phyloP scores from a whole-genome alignment of 2,329 filamentous ascomycete genomes.

The Calcarisporium arbuscula region DNA sequence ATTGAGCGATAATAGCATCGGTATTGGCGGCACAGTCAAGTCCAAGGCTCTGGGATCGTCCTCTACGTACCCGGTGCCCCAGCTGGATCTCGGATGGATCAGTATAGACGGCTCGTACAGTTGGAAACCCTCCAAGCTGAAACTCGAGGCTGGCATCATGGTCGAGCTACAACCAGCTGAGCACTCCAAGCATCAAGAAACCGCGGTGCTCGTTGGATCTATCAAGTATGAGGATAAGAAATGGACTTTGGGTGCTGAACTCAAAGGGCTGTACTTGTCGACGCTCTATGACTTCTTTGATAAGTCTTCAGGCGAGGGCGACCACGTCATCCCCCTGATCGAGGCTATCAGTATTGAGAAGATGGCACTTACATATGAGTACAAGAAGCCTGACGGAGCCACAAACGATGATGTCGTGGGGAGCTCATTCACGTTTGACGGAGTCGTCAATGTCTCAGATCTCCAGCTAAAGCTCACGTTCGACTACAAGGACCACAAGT shows the following conservation, averaged over 20 bases:
- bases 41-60: slow-evolving; percentile 1
- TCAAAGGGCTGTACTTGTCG: slow-evolving; percentile 7
- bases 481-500: slow-evolving; percentile 3
- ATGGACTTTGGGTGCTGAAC: slow-evolving; percentile 6
- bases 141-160: too few species aligned
- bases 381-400: neutral
- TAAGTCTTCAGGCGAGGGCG: neutral
- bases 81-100: slow-evolving; percentile 5
- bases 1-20: slow-evolving; percentile 2
- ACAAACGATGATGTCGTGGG: neutral
- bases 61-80: too few species aligned
- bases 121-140: too few species aligned
- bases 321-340: slow-evolving; percentile 8
- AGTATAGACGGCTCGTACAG: slow-evolving; percentile 4
- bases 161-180: too few species aligned
- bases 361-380: slow-evolving; percentile 6
- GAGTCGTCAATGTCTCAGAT: slow-evolving; percentile 9
- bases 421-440: slow-evolving; percentile 10
- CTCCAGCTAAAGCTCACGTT: slow-evolving; percentile 11
- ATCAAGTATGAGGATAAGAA: slow-evolving; percentile 1
- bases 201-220: slow-evolving; percentile 5
- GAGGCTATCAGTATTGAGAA: slow-evolving; percentile 10
- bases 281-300: slow-evolving; percentile 10
- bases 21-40: slow-evolving; percentile 4
- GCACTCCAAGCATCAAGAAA: neutral